phyloP scores from a whole-genome alignment of 2,329 filamentous ascomycete species.

The Diaporthe sp. region DNA sequence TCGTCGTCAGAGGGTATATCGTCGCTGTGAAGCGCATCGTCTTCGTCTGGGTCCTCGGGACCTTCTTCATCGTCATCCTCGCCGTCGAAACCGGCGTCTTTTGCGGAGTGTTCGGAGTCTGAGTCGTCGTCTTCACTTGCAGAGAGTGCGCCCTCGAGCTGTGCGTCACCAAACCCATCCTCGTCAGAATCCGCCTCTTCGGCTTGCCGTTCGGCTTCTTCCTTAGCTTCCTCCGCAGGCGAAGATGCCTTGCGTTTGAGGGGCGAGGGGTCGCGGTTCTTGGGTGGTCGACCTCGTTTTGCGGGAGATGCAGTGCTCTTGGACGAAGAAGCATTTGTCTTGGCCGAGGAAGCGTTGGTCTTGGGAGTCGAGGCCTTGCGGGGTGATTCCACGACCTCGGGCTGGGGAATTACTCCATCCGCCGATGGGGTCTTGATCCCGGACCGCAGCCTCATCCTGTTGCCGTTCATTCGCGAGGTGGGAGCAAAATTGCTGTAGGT shows the following conservation, averaged over 20 bases:
- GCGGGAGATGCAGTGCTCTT: constrained; percentile 15
- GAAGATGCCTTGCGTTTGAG: constrained; percentile 73
- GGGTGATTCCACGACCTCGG: constrained; percentile 28
- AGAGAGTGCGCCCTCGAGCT: constrained; percentile 69
- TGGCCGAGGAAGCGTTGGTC: constrained; percentile 20
- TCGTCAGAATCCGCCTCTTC: constrained; percentile 57
- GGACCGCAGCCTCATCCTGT: constrained; percentile 38
- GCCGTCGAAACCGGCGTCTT: constrained; percentile 58
- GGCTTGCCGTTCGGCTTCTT: background rate
- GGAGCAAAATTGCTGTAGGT: constrained; percentile 6
- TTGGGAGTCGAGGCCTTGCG: constrained; percentile 25
- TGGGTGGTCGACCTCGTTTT: constrained; percentile 14
- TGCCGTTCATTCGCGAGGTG: constrained; percentile 23
- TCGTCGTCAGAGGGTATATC: constrained; percentile 55
- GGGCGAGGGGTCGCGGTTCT: constrained; percentile 31
- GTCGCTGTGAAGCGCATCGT: constrained; percentile 54
- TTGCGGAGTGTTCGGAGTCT: constrained; percentile 65
- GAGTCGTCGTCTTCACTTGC: constrained; percentile 70
- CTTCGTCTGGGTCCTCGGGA: constrained; percentile 56
- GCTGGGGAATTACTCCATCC: constrained; percentile 32
- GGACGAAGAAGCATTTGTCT: background rate
- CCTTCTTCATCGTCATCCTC: constrained; percentile 57
- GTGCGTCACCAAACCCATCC: constrained; percentile 68
- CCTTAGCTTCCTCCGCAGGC: constrained; percentile 65
- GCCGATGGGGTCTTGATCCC: constrained; percentile 39